Evolutionary conservation across 139 green algal species (phyloP), one percentile per base, ranked within the genome.

Genomic region (Spirogloea muscicola): DNA sequence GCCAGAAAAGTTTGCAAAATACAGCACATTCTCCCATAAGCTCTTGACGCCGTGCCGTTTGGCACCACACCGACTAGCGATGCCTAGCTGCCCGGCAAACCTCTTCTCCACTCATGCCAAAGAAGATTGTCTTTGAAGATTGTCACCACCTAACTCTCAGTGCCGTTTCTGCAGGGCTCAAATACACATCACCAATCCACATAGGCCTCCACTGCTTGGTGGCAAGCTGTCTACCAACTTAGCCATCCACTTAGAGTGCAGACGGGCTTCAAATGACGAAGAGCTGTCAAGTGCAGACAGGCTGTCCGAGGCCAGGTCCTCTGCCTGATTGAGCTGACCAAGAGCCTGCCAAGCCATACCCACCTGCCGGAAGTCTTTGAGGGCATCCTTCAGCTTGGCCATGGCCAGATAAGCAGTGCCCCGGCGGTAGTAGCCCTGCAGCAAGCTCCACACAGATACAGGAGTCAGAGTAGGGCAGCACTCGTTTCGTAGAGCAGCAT

Each of bases 361-460:
- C 18, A 82, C 90, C 52, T 84, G 84, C 46, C 86, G 86, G 64
- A 98, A 92, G 80, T 99, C 94, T 43, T 88, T 90, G 31, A 97
- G 80, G 5, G 91, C 91, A 27, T 90, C 84, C 79, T 94, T 94
- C 74, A 93, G 90, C 68, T 96, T 94, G 40, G 87, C 86, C 43
- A 98, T 77, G 1, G 86, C 87, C 61, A 95, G 90, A 62, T 93
- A 81, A 2, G 94, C 94, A 76, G 94, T 90, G 0, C 86, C 94
- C 0, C 94, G 82, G 0, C 94, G 80, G 75, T 98, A 99, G 86
- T 96, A 98, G 0, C 82, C 94, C 89, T 97, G 84, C n/a, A 71
- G 43, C 21, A n/a, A 62, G 6, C 52, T 33, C 40, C 46, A 21
- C 46, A 55, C 46, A 55, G 46, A 21, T 21, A 55, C 46, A 31